These are phyloP conservation scores for Imleria badia DNA, from an alignment of 768 basidiomycete genomes.

Conservation along the genomic window DNA sequence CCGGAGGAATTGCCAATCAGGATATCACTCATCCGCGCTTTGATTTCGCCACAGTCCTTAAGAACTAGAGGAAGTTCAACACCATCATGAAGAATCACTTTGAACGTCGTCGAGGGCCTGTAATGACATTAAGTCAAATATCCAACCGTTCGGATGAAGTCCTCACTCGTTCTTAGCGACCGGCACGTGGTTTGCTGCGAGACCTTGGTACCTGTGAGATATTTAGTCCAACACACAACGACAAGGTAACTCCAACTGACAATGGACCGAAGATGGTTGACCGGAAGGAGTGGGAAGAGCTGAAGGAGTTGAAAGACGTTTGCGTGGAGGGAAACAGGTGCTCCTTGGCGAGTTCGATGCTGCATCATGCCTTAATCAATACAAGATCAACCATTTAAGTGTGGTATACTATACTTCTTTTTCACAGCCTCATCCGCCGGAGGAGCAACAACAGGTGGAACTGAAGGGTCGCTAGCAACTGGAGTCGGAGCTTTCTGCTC, in stretches of 20 bases:
- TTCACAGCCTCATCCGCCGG: conserved; percentile 23
- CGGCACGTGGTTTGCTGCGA: background rate
- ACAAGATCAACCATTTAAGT: background rate
- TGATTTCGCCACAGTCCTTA: conserved; percentile 37
- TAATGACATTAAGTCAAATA: conserved; percentile 1
- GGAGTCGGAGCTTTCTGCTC: conserved; percentile 14
- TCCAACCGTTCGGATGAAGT: background rate
- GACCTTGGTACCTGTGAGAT: conserved; percentile 26
- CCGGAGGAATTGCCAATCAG: conserved; percentile 36
- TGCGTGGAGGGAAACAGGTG: conserved; percentile 45
- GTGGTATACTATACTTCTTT: conserved; percentile 20
- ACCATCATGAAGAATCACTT: conserved; percentile 49
- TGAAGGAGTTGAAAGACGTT: conserved; percentile 21
- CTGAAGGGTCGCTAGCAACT: background rate
- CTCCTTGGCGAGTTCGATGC: conserved; percentile 44
- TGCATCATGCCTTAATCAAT: conserved; percentile 19
- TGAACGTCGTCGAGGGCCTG: conserved; percentile 37
- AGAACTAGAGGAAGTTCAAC: conserved; percentile 52
- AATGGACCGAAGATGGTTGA: conserved; percentile 70
- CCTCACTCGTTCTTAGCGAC: conserved; percentile 20
- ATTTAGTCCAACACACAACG: conserved; percentile 2
- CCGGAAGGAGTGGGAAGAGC: conserved; percentile 32
- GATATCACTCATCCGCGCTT: conserved; percentile 37
- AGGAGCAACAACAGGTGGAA: conserved; percentile 5
- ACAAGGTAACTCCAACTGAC: conserved; percentile 38